Base-by-base conservation (phyloP, 306 rosid genomes). In the Casuarina equisetifolia region DNA sequence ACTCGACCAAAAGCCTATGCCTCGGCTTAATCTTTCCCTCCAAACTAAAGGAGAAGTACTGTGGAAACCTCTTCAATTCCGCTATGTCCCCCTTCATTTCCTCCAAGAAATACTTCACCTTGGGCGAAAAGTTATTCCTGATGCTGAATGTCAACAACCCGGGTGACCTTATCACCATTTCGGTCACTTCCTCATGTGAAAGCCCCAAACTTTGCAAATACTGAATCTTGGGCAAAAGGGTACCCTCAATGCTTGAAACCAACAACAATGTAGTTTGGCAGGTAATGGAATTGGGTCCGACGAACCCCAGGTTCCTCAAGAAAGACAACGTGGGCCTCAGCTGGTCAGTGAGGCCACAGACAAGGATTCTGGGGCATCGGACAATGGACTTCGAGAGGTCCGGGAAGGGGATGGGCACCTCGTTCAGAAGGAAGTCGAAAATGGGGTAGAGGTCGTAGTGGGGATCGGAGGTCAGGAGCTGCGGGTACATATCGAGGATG, bases 1-100 rank as follows among this genome's bases (percentile, higher is more conserved):
- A 81, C 80, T 75, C 81, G 15, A 72, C 74, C 44, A 94, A 73
- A 39, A 80, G 57, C 58, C 76, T 82, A n/a, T 88, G 90, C 38
- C 98, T 69, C 0, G 89, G 89, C 84, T 80, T 86, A 62, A 92
- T 94, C 89, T 86, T 92, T 51, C 81, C 73, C 80, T 92, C 95
- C 90, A 94, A 81, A 76, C 97, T 92, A 86, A 90, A 94, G 15
- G 90, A 90, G 75, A 94, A 94, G 62, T 78, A 94, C 80, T 92
- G 96, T 0, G 97, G 96, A 83, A 89, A 92, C 79, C 76, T 78
- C 83, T 88, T 90, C 76, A 94, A 53, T 49, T 92, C 91, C 19
- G 36, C 43, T 55, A 85, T 9, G 4, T 94, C 89, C 73, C 89
- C 92, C 36, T 84, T 79, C 97, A 90, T 92, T 71, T 89, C 96